phyloP scores from a whole-genome alignment of 345 rosid genomes.

The Capsella bursapastoris region DNA sequence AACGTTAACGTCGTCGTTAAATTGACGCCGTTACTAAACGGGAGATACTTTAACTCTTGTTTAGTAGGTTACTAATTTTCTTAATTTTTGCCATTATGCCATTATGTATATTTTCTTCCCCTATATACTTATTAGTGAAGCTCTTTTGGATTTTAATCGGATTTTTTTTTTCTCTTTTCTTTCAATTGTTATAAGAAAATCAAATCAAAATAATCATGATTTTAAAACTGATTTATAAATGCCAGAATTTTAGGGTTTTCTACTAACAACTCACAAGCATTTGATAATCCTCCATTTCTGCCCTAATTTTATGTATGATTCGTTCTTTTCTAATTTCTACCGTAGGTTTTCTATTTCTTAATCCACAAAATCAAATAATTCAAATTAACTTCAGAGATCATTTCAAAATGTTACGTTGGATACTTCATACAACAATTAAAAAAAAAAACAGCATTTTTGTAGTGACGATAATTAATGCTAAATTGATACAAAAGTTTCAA shows the following conservation, averaged over 20 bases:
- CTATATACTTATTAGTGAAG: no score
- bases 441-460: no score
- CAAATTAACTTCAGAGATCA: not conserved
- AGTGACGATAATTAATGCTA: not conserved
- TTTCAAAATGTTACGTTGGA: conserved; percentile 2
- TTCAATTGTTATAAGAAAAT: no score
- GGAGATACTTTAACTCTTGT: not conserved
- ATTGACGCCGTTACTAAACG: conserved; percentile 10
- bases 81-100: no score
- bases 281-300: not conserved
- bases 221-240: not conserved
- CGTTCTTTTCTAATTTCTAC: not conserved
- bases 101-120: no score
- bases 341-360: no score
- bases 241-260: not conserved
- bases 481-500: not conserved
- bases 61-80: no score
- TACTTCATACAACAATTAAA: not conserved
- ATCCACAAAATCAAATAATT: not conserved
- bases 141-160: not conserved
- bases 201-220: not conserved
- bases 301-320: not conserved
- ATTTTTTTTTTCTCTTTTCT: not conserved
- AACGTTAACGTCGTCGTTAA: conserved; percentile 5
- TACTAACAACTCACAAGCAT: not conserved